These are phyloP conservation scores for Monilinia aucupariae DNA, from an alignment of 2,329 filamentous ascomycete species.

Conservation along the genomic window DNA sequence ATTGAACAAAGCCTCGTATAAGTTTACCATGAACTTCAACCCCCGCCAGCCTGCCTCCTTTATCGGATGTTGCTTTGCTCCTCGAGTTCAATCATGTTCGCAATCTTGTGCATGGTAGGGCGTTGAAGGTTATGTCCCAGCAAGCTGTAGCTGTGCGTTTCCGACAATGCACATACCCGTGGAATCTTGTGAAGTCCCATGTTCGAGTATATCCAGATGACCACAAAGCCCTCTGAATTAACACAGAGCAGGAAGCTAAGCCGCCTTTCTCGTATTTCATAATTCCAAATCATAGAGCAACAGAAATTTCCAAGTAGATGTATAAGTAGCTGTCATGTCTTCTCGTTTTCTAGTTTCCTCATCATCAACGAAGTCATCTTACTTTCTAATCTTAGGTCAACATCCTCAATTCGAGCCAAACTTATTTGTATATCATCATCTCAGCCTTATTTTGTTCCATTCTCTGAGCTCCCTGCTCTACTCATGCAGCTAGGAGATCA, in stretches of 20 bases:
- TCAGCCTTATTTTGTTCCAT: not conserved
- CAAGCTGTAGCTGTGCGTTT: not conserved
- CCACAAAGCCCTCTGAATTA: conserved; percentile 1
- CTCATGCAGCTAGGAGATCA: not conserved
- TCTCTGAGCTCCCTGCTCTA: not conserved
- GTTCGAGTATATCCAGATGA: not conserved
- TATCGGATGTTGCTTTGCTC: not conserved
- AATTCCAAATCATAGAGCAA: not conserved
- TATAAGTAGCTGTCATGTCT: conserved; percentile 1
- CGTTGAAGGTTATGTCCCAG: not conserved
- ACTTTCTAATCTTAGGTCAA: not conserved
- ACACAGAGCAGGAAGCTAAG: conserved; percentile 3
- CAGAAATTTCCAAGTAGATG: not conserved
- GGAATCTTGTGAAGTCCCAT: not conserved
- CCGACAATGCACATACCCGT: not conserved
- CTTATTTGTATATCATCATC: not conserved
- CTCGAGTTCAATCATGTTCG: not conserved
- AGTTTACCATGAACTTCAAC: not conserved
- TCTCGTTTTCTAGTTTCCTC: not conserved
- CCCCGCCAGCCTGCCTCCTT: not conserved
- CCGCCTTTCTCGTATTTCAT: not conserved
- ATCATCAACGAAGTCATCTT: conserved; percentile 2
- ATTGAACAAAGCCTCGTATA: not conserved
- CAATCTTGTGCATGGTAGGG: not conserved
- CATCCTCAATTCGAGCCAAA: not conserved